Evolutionary conservation across 805 yeast species (phyloP), one percentile per base, ranked within the genome.

Genomic region (Jamesozyma lodderae): DNA sequence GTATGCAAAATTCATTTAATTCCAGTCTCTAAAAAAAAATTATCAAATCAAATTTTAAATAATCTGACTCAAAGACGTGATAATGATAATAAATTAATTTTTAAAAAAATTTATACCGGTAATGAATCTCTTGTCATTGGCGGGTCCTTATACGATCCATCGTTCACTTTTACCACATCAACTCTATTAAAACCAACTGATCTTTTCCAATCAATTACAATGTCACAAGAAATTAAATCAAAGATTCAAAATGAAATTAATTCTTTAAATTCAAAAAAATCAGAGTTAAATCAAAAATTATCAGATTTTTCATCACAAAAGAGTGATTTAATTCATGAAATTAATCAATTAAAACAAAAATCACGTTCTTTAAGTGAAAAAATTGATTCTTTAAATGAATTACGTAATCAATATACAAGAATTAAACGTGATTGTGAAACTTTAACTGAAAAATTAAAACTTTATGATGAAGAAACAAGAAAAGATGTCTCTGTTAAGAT

Each of bases 61-160:
- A 45, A 37, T 31, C 57, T 70, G 38, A 61, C 57, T 34, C 49
- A 32, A n/a, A 68, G 65, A 4, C 31, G 27, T 8, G 61, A 57
- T 25, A 39, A 38, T 2, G 55, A 59, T 25, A 76, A 79, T 3
- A 57, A 57, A 6, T 54, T 73, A 1, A 59, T 66, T 1, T 73
- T 84, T 45, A 62, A 61, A 35, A 76, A 73, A 52, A 75, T 81
- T 51, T 68, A 81, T 36, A 75, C 79, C 18, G 85, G 80, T 0
- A 72, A 70, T 39, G 64, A 68, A 2, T 43, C 77, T 11, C 74
- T 73, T 41, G 64, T 66, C 9, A 61, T 82, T 13, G 61, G 55
- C 7, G 65, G 65, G 43, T 87, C 96, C 1, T 57, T 55, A 14
- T 86, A 81, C 59, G 94, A 94, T 19, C 57, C 25, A 18, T 57